Percentiles rank a stretch among this genome's conserved stretches.
phyloP scores from a whole-genome alignment of 1,284 basidiomycete genomes.

The Ustilago loliicola region DNA sequence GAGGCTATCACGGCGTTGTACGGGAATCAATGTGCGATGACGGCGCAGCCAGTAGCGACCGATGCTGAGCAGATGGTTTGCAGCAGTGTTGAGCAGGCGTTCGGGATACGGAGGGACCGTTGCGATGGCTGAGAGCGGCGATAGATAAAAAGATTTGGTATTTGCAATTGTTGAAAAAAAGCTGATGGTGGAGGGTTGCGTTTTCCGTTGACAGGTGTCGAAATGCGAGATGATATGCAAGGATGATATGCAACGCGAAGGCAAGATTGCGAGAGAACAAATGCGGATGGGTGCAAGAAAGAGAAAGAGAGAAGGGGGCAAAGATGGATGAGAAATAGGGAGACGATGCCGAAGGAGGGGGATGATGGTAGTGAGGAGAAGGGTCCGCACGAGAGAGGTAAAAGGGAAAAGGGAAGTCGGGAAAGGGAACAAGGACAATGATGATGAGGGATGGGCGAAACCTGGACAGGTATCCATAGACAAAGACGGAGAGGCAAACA shows the following conservation, averaged over 20 bases:
- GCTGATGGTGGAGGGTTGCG: slow-evolving; percentile 40
- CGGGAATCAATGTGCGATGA: neutral
- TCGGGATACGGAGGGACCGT: slow-evolving; percentile 15
- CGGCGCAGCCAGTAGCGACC: neutral
- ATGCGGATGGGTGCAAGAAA: slow-evolving; percentile 6
- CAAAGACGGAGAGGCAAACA: neutral
- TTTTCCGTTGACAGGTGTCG: slow-evolving; percentile 40
- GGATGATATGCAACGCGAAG: slow-evolving; percentile 19
- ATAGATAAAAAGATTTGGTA: slow-evolving; percentile 5
- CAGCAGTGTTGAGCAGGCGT: slow-evolving; percentile 10
- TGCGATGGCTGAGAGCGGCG: neutral
- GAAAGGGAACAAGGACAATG: slow-evolving; percentile 17
- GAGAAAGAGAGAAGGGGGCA: slow-evolving; percentile 3
- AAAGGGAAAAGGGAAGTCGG: slow-evolving; percentile 22
- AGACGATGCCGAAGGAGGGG: slow-evolving; percentile 4
- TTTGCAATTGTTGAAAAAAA: slow-evolving; percentile 21
- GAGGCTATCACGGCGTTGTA: neutral
- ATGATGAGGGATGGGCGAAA: neutral
- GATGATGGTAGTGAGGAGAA: slow-evolving; percentile 34
- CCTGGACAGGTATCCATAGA: neutral
- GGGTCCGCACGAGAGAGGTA: slow-evolving; percentile 39
- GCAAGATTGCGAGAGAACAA: slow-evolving; percentile 6
- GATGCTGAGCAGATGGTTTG: neutral
- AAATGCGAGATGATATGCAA: slow-evolving; percentile 25
- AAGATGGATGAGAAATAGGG: slow-evolving; percentile 6